A percentile compares a stretch with the other conserved stretches of the same genome.
phyloP scores from a whole-genome alignment of 495 filamentous ascomycete genomes.

The Talaromyces trachyspermus region DNA sequence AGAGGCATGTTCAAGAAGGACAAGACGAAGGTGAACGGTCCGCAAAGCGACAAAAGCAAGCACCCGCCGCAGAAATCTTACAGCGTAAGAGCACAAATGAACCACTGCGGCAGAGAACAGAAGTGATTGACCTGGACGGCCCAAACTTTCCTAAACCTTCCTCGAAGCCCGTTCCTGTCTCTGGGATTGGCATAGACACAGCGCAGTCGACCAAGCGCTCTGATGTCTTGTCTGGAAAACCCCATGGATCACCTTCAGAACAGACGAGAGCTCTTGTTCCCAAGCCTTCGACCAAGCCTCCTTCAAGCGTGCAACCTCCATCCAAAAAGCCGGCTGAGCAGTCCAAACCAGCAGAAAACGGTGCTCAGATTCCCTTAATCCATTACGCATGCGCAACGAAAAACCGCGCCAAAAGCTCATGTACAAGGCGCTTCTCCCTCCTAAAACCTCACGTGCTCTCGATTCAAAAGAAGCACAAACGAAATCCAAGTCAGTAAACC shows the following conservation, averaged over 20 bases:
- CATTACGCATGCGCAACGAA: conserved; percentile 26
- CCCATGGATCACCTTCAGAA: neutral
- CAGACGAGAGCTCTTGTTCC: no score
- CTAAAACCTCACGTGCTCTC: conserved; percentile 8
- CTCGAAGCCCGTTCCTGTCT: neutral
- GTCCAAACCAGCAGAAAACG: neutral
- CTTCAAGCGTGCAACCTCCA: neutral
- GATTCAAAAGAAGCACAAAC: neutral
- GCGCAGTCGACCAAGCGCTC: neutral
- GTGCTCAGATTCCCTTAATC: conserved; percentile 10
- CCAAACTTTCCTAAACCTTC: neutral
- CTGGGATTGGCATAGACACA: neutral
- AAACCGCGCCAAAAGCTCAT: conserved; percentile 43
- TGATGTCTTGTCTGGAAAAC: neutral
- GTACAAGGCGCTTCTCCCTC: conserved; percentile 35
- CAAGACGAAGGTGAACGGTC: conserved; percentile 25
- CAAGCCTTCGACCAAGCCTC: no score
- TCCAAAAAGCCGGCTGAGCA: conserved; percentile 1
- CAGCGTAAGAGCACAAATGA: conserved; percentile 4
- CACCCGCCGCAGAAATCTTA: neutral
- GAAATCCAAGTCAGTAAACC: conserved; percentile 29
- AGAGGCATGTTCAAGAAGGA: conserved; percentile 8
- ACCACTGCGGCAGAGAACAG: conserved; percentile 1
- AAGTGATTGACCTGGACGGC: conserved; percentile 11
- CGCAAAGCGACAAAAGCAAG: conserved; percentile 42